These are phyloP conservation scores for Globisporangium echinulatum DNA, from an alignment of 352 stramenopile species.

Conservation along the genomic window DNA sequence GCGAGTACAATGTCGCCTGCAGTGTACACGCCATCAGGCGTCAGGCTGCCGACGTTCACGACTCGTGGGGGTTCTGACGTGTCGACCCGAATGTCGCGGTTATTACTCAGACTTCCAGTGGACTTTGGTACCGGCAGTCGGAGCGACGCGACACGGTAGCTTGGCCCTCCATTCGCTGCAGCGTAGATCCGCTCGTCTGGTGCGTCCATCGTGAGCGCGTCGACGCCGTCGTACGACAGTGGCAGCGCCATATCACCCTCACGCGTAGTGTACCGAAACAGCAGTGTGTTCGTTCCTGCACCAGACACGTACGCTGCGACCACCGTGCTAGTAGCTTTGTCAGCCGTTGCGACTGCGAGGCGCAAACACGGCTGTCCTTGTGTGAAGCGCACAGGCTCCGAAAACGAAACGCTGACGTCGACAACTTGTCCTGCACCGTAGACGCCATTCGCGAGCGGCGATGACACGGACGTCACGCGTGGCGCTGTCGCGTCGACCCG, in stretches of 20 bases:
- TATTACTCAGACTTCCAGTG: constrained; percentile 54
- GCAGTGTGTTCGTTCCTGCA: constrained; percentile 27
- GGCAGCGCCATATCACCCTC: constrained; percentile 52
- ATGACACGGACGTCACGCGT: constrained; percentile 41
- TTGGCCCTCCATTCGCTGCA: constrained; percentile 9
- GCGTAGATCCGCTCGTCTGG: constrained; percentile 17
- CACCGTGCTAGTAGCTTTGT: neutral
- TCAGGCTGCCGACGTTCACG: constrained; percentile 34
- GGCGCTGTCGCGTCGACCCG: constrained; percentile 38
- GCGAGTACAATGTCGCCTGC: constrained; percentile 40
- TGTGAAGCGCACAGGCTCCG: constrained; percentile 29
- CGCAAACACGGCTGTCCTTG: constrained; percentile 22
- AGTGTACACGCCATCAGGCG: constrained; percentile 52
- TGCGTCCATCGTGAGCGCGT: constrained; percentile 32
- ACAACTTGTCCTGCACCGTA: constrained; percentile 59
- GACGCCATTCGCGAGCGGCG: constrained; percentile 30
- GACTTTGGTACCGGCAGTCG: constrained; percentile 30
- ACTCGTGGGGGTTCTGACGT: constrained; percentile 47
- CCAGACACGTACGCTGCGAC: constrained; percentile 33
- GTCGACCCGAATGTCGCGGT: constrained; percentile 61
- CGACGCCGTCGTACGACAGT: constrained; percentile 44
- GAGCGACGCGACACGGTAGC: constrained; percentile 30
- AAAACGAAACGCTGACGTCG: constrained; percentile 49
- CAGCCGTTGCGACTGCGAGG: constrained; percentile 25
- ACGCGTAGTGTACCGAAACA: constrained; percentile 29